phyloP scores from a whole-genome alignment of 306 rosid genomes.

The Gastrolobium bilobum region DNA sequence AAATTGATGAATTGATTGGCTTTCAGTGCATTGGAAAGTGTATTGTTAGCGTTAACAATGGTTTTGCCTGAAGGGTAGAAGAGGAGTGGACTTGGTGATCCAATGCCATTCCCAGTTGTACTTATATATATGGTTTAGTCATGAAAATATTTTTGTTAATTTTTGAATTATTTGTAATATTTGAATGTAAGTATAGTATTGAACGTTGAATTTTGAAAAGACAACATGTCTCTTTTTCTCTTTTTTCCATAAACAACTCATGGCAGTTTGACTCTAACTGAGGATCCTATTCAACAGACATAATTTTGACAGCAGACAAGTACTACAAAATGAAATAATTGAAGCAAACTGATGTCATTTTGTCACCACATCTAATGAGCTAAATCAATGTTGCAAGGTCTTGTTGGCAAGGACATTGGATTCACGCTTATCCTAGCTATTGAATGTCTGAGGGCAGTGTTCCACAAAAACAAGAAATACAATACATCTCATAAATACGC shows the following conservation, averaged over 20 bases:
- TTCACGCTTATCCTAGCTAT: not conserved
- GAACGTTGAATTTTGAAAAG: slow-evolving; percentile 14
- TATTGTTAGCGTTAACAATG: slow-evolving; percentile 29
- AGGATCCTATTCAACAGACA: no score
- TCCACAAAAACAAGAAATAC: not conserved
- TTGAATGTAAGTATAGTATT: slow-evolving; percentile 30
- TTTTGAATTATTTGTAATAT: slow-evolving; percentile 44
- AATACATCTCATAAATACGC: not conserved
- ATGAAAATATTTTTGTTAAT: slow-evolving; percentile 42
- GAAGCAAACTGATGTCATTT: no score
- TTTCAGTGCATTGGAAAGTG: slow-evolving; percentile 38
- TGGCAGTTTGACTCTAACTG: not conserved
- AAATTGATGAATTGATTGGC: slow-evolving; percentile 37
- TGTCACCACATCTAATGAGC: no score
- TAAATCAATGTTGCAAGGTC: no score
- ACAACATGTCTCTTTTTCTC: not conserved
- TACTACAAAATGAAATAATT: no score
- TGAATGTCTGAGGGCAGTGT: not conserved
- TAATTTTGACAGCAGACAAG: no score
- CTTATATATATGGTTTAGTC: slow-evolving; percentile 11
- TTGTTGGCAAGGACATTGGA: no score
- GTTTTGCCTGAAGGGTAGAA: slow-evolving; percentile 20
- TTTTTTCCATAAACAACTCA: not conserved
- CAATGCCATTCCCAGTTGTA: slow-evolving; percentile 10
- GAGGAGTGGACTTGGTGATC: slow-evolving; percentile 19